Base-by-base conservation (phyloP, 2,329 filamentous ascomycete species). In the Drechslerella dactyloides region DNA sequence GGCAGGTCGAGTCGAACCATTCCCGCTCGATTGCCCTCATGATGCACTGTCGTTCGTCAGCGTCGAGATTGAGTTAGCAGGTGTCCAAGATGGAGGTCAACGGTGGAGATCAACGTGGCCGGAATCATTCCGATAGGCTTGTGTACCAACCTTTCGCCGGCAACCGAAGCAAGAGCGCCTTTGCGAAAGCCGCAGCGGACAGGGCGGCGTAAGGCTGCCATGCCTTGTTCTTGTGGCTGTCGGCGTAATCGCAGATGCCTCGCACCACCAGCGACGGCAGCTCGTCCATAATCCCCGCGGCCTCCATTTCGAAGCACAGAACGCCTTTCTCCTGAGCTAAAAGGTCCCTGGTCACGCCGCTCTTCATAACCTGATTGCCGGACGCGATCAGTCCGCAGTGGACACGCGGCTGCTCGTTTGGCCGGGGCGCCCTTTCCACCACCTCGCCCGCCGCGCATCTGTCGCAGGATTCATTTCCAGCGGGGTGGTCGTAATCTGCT, bases 41-140 rank as follows among this genome's bases (percentile, higher is more conserved):
- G n/a, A n/a, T n/a, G n/a, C n/a, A n/a, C n/a, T n/a, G n/a, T 46
- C 15, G 46, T 21, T 50, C 21, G 46, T 17, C 46, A 46, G 42
- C n/a, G n/a, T n/a, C n/a, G n/a, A n/a, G 15, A 24, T 50, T 17
- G 21, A 17, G n/a, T 17, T 21, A 2, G 24, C 24, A 46, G 15
- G 3, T 46, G 15, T 55, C 30, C 15, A 37, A n/a, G 5, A 55
- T 37, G 27, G 27, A 37, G 37, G 17, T 52, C 23, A 24, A 40
- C 37, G 30, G 78, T 76, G 6, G 79, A n/a, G n/a, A n/a, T n/a
- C 79, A n/a, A 76, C 76, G 8, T 78, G 81, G 57, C 75, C 52
- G 11, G n/a, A 6, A 2, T 30, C n/a, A n/a, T 7, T 53, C 50
- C 30, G n/a, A n/a, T n/a, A n/a, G n/a, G n/a, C n/a, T n/a, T n/a